These are phyloP conservation scores for Andrographis paniculata DNA, from an alignment of 305 asterid genomes.

Conservation along the genomic window DNA sequence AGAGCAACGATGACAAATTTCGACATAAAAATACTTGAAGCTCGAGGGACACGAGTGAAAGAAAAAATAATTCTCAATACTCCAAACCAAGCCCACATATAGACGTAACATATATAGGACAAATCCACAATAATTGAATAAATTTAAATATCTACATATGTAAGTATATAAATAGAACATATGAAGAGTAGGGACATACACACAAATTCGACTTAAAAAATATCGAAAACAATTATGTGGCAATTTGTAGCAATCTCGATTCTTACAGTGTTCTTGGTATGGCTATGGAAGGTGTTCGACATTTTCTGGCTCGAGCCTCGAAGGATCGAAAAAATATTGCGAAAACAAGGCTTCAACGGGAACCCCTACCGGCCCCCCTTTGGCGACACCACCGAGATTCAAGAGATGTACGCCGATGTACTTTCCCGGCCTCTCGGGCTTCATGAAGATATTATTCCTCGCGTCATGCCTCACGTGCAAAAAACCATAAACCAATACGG, in stretches of 20 bases:
- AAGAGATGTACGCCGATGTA: conserved; percentile 20
- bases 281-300: background rate
- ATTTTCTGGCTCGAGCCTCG: background rate
- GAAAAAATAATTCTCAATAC: too few species aligned
- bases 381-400: background rate
- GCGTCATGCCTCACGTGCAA: conserved; percentile 29
- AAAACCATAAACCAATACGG: conserved; percentile 28
- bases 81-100: too few species aligned
- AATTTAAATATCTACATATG: too few species aligned
- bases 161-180: too few species aligned
- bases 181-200: too few species aligned
- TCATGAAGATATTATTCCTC: conserved; percentile 23
- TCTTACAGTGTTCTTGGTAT: background rate
- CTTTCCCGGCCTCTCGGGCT: conserved; percentile 25
- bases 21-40: too few species aligned
- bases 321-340: background rate
- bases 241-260: background rate
- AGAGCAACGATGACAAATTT: too few species aligned
- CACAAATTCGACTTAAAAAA: too few species aligned
- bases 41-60: too few species aligned
- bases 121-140: too few species aligned
- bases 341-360: background rate
- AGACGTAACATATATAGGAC: too few species aligned
- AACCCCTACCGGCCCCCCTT: background rate
- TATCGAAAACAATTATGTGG: too few species aligned